Evolutionary conservation across 2,329 filamentous ascomycete species (phyloP).

Genomic region (Ceratocystis eucalypticola): DNA sequence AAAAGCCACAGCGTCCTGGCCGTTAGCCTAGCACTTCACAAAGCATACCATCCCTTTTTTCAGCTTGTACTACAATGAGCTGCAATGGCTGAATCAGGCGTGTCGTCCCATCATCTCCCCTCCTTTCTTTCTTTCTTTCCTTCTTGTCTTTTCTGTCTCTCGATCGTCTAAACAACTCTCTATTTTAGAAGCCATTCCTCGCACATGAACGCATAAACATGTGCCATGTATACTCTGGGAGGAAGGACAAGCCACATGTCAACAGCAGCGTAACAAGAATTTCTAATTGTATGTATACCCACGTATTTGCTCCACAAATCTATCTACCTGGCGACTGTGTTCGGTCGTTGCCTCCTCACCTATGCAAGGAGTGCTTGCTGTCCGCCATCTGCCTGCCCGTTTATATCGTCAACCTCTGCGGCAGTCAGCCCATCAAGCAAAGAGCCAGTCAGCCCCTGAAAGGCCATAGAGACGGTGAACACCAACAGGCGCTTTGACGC

Average conservation of each 20-base stretch:
- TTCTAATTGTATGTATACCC: background rate
- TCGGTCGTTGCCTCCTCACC: background rate
- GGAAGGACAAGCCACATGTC: background rate
- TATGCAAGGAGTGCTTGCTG: too few relatives aligned
- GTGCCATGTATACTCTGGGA: background rate
- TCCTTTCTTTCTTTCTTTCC: background rate
- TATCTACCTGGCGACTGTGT: background rate
- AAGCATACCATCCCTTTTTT: background rate
- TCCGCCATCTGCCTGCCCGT: too few relatives aligned
- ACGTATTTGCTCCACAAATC: background rate
- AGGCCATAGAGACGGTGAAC: background rate
- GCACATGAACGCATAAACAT: too few relatives aligned
- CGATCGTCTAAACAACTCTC: background rate
- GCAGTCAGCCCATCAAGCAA: too few relatives aligned
- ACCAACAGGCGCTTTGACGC: background rate
- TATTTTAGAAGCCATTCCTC: background rate
- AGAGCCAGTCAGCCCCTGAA: too few relatives aligned
- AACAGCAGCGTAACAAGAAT: background rate
- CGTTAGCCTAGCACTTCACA: background rate
- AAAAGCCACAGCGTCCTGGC: background rate
- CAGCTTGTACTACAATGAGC: slow-evolving; percentile 7
- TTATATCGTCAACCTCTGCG: too few relatives aligned
- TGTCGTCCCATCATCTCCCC: slow-evolving; percentile 1
- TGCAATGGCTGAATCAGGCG: background rate
- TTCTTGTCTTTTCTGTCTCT: background rate